Evolutionary conservation across 2,329 filamentous ascomycete genomes (phyloP), one percentile per base, ranked within the genome.

Genomic region (Dothidotthia symphoricarpi): DNA sequence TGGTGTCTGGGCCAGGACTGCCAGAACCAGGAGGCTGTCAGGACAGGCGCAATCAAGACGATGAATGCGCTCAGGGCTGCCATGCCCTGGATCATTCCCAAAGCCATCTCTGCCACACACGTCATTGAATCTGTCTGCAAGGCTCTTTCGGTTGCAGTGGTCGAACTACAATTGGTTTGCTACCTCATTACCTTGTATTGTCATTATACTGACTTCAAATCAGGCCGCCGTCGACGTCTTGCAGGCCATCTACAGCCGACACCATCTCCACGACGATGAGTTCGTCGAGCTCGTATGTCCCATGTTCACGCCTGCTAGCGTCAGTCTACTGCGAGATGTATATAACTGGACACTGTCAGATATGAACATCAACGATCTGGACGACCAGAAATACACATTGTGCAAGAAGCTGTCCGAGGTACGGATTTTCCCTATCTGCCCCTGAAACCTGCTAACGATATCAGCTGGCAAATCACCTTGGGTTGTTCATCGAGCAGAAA

Each of bases 341-440:
- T 89, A 88, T 55, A 80, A 85, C 45, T 93, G 87, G 86, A 87
- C 88, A 4, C 69, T 81, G 9, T 83, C 91, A 28, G 85, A 89
- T 48, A 79, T 88, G 42, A 83, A 90, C 48, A 77, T 87, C 3
- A 80, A 87, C 42, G 85, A 95, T 53, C 81, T 95, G 41, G 87
- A 96, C 51, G 88, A 95, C 57, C 84, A 89, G 58, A 94, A 89
- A 62, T 97, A 98, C 63, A 82, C 88, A 38, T 82, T 96, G 52
- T 82, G 87, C 27, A 97, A 97, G 71, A 96, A 95, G 67, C 80
- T 97, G 31, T 89, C 90, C 1, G 93, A 98, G 78, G 86, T 89
- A 75, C 50, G 70, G 5, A 9, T 9, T 6, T 6, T 22, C 19
- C 9, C 5, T 22, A 22, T 9, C 19, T 22, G 5, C 9, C 5